phyloP scores from a whole-genome alignment of 257 asterid species.

The Capsicum baccatum region DNA sequence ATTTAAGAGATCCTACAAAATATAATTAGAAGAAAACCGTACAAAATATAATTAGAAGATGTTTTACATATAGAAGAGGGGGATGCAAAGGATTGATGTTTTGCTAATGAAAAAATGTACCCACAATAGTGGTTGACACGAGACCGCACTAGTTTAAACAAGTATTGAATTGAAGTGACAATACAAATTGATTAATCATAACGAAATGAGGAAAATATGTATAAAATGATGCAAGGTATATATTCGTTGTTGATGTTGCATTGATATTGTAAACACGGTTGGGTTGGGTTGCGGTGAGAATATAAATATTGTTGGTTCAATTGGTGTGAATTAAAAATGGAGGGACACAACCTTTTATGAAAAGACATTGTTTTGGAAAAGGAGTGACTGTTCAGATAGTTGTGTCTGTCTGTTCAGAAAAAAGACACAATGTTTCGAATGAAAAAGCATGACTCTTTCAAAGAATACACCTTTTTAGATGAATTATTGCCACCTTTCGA shows the following conservation, averaged over 20 bases:
- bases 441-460: too few relatives aligned
- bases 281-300: background rate
- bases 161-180: background rate
- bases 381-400: too few relatives aligned
- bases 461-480: too few relatives aligned
- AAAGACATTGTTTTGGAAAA: too few relatives aligned
- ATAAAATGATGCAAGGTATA: background rate
- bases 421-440: too few relatives aligned
- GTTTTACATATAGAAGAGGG: background rate
- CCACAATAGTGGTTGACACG: background rate
- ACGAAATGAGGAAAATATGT: background rate
- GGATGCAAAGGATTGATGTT: background rate
- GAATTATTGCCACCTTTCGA: too few relatives aligned
- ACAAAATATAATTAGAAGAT: background rate
- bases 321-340: too few relatives aligned
- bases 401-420: too few relatives aligned
- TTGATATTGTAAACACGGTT: background rate
- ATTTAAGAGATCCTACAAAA: background rate
- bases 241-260: slow-evolving; percentile 2
- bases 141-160: background rate
- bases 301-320: too few relatives aligned
- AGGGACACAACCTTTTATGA: too few relatives aligned
- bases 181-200: background rate
- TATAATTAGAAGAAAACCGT: background rate
- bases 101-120: background rate